Percentiles rank a stretch among this genome's conserved stretches.
Conservation (phyloP, 331 rosid genomes). For the Acacia pycnantha region DNA sequence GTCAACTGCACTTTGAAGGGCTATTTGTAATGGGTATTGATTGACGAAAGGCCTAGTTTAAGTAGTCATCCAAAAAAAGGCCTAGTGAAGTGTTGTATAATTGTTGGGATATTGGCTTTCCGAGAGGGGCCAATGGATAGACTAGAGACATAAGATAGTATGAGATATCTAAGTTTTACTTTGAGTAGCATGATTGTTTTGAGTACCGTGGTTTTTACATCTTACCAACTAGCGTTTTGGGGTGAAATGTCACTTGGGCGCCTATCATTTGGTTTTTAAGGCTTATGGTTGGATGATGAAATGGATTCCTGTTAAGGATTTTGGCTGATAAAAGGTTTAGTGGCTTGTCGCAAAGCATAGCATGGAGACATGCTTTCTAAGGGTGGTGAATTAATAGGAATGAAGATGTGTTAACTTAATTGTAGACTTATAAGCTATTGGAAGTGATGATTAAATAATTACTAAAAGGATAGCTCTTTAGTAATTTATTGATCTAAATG, state of each 20-base stretch:
- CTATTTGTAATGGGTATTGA: background rate
- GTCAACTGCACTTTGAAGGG: background rate
- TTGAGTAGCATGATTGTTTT: background rate
- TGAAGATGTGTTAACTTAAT: background rate
- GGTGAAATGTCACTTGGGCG: background rate
- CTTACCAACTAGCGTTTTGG: background rate
- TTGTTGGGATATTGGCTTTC: background rate
- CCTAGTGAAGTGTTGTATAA: background rate
- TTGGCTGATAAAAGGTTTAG: background rate
- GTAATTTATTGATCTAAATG: background rate
- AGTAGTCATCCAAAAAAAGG: background rate
- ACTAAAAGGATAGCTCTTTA: background rate
- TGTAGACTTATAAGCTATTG: background rate
- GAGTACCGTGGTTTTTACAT: background rate
- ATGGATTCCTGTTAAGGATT: background rate
- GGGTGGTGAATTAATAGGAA: background rate
- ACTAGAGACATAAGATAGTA: background rate
- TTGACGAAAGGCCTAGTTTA: background rate
- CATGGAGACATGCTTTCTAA: background rate
- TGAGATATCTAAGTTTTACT: background rate
- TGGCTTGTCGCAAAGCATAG: background rate
- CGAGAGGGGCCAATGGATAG: background rate
- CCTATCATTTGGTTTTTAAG: background rate
- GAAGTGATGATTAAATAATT: background rate
- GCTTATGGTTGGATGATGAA: background rate